A percentile compares a stretch with the other conserved stretches of the same genome.
These are phyloP conservation scores for Alternaria infectoria DNA, from an alignment of 2,329 filamentous ascomycete genomes.

Conservation along the genomic window DNA sequence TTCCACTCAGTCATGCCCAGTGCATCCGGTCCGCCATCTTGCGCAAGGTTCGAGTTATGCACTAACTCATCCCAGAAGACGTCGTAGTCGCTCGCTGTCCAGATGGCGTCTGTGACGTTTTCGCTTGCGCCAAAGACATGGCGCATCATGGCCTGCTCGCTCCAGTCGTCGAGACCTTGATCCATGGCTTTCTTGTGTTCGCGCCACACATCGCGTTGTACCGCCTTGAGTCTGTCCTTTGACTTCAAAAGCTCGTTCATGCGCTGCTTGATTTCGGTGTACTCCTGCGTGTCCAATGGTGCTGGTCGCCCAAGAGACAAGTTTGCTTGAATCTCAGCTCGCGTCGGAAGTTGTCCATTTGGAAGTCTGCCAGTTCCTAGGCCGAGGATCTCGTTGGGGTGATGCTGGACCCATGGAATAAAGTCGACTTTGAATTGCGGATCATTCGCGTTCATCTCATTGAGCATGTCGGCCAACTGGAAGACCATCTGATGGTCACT, in stretches of 20 bases:
- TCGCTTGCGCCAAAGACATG: background rate
- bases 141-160: background rate
- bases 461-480: background rate
- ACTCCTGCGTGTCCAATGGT: background rate
- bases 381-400: background rate
- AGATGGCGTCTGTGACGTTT: background rate
- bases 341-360: background rate
- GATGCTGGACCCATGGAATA: background rate
- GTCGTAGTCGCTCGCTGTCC: constrained; percentile 5
- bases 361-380: background rate
- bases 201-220: background rate
- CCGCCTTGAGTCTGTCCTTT: background rate
- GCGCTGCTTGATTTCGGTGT: background rate
- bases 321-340: background rate
- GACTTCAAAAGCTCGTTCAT: background rate
- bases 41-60: constrained; percentile 4
- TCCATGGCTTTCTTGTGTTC: background rate
- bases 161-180: background rate
- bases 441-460: background rate
- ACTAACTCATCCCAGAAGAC: constrained; percentile 3
- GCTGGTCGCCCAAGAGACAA: background rate
- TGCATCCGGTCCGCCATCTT: background rate
- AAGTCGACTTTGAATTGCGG: background rate
- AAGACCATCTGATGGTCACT: background rate
- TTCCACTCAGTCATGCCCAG: background rate